Base-by-base conservation (phyloP, 2,329 filamentous ascomycete genomes). In the Colletotrichum sp. region DNA sequence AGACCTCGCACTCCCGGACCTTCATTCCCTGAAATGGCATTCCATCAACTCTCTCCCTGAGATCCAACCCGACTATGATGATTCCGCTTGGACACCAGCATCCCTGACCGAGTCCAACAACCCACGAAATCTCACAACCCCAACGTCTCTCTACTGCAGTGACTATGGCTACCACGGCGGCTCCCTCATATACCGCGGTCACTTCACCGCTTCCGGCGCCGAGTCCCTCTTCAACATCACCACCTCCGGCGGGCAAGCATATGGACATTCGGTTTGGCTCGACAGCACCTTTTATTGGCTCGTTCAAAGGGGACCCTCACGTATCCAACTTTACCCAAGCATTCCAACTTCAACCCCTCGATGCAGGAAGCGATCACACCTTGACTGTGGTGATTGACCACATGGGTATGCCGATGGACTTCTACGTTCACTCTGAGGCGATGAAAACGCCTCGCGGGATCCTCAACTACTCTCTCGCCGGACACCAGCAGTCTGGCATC, bases 161-260 rank as follows among this genome's bases (percentile, higher is more conserved):
- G 93, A 95, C 83, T 95, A 95, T 80, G 93, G 93, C 38, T 95
- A 91, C 84, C 88, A 93, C 81, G 89, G 90, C 1, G 93, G 93
- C 24, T 89, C 88, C 8, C 86, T 94, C 0, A 79, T 95, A 65
- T 95, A 90, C 85, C 89, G 93, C 8, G 93, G 93, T 7, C 88
- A 90, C 75, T 95, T 95, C 81, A 87, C 83, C 5, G 90, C 92
- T 8, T 89, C 65, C 52, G 92, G 92, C 24, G 83, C 87, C 16
- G 93, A 94, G 78, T 85, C 85, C 0, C 85, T 83, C 0, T 83
- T 95, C 69, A 88, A 84, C 77, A 80, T 93, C 36, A 84, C 84
- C 13, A 91, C 92, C 0, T 89, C 92, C 80, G 93, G 93, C 58
- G 93, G 93, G 13, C 87, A 85, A 15, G 93, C 90, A 1, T 95